Evolutionary conservation across 192 early-diverging fungal genomes (phyloP).

Genomic region (Backusella tuberculispora): DNA sequence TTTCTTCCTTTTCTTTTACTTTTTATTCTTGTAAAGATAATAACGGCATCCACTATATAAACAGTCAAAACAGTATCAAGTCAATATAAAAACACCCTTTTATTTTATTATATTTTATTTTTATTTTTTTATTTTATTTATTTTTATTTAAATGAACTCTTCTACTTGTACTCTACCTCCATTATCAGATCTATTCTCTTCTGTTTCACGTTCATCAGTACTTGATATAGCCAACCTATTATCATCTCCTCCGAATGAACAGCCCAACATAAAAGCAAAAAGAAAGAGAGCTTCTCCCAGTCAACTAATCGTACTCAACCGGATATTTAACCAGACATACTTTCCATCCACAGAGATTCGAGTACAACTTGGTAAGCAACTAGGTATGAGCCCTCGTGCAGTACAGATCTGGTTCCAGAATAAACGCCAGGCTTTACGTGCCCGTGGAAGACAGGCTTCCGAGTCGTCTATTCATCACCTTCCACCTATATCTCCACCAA

Average conservation of each 20-base stretch:
- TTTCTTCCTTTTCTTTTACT: neutral
- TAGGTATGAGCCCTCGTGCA: constrained; percentile 81
- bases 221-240: neutral
- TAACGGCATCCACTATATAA: neutral
- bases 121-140: constrained; percentile 5
- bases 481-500: constrained; percentile 23
- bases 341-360: constrained; percentile 79
- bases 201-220: constrained; percentile 7
- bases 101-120: neutral
- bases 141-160: neutral
- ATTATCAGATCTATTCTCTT: constrained; percentile 31
- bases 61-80: too few relatives aligned
- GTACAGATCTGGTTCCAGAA: constrained; percentile 97
- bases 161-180: constrained; percentile 37
- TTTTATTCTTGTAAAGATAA: neutral
- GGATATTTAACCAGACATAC: constrained; percentile 66
- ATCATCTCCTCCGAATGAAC: constrained; percentile 3
- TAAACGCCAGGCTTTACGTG: constrained; percentile 63
- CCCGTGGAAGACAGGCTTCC: constrained; percentile 16
- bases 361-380: constrained; percentile 65
- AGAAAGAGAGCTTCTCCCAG: constrained; percentile 55
- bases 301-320: constrained; percentile 59
- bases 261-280: constrained; percentile 36
- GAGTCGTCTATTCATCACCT: constrained; percentile 1
- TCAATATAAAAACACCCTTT: neutral